These are phyloP conservation scores for Podila clonocystis DNA, from an alignment of 192 early-diverging fungal genomes.

Conservation along the genomic window DNA sequence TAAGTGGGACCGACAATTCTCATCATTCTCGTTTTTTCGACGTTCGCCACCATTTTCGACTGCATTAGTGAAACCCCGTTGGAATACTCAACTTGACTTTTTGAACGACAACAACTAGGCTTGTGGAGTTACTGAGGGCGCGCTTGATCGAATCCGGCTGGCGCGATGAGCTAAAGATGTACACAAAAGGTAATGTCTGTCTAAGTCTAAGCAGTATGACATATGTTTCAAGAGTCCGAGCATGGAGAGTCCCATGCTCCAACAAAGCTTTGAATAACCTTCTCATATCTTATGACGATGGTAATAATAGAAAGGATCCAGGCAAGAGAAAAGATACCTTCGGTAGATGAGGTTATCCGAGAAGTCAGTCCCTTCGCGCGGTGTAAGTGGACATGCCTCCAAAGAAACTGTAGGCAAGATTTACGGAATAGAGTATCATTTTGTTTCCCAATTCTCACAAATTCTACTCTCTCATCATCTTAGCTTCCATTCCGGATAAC, in stretches of 20 bases:
- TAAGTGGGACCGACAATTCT: not conserved
- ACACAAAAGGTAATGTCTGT: conserved; percentile 30
- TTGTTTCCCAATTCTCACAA: too few species aligned
- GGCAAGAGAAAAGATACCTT: conserved; percentile 17
- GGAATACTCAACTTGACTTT: not conserved
- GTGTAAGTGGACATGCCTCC: conserved; percentile 8
- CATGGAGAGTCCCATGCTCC: too few species aligned
- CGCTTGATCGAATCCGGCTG: conserved; percentile 42
- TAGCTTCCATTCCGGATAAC: conserved; percentile 40
- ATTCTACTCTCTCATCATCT: not conserved
- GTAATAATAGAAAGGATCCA: conserved; percentile 28
- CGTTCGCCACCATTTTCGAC: not conserved
- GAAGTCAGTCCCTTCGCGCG: conserved; percentile 44
- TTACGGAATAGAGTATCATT: too few species aligned
- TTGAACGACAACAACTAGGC: conserved; percentile 6
- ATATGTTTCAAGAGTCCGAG: too few species aligned
- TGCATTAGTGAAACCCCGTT: not conserved
- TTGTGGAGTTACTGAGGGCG: conserved; percentile 31
- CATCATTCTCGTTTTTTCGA: too few species aligned
- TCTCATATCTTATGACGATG: too few species aligned
- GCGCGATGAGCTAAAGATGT: conserved; percentile 35
- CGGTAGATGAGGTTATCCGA: conserved; percentile 45
- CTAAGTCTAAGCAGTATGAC: not conserved
- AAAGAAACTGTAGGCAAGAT: not conserved
- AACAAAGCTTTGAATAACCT: too few species aligned